These are phyloP conservation scores for Quercus robur DNA, from an alignment of 306 rosid genomes.

Conservation along the genomic window DNA sequence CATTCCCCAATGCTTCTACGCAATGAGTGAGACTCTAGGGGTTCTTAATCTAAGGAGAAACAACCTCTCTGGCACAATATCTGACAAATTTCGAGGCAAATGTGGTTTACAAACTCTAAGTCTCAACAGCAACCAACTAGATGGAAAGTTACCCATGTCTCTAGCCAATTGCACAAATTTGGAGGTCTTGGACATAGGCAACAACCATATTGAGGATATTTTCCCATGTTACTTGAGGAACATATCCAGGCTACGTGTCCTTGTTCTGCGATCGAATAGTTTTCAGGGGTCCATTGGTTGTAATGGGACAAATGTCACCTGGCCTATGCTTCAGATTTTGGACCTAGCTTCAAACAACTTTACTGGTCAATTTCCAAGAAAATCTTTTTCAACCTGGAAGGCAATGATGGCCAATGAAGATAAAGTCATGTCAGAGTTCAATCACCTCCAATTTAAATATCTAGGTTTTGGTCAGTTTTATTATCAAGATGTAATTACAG, in stretches of 20 bases:
- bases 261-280: conserved; percentile 29
- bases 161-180: conserved; percentile 16
- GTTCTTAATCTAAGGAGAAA: conserved; percentile 27
- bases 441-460: conserved; percentile 3
- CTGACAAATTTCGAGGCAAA: conserved; percentile 1
- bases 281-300: conserved; percentile 23
- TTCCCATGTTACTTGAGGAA: conserved; percentile 29
- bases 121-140: conserved; percentile 17
- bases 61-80: conserved; percentile 2
- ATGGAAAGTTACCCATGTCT: conserved; percentile 34
- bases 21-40: not conserved
- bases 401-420: conserved; percentile 26
- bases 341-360: conserved; percentile 42
- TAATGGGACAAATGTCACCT: not conserved
- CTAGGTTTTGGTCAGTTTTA: not conserved
- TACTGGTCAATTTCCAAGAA: conserved; percentile 25
- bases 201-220: conserved; percentile 2
- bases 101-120: conserved; percentile 31
- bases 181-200: conserved; percentile 40
- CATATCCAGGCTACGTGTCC: conserved; percentile 13
- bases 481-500: conserved; percentile 26
- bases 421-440: not conserved
- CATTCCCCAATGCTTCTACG: conserved; percentile 30
- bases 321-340: conserved; percentile 32
- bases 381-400: conserved; percentile 22